Percentiles rank a stretch among this genome's conserved stretches.
phyloP scores from a whole-genome alignment of 2,329 filamentous ascomycete genomes.

The Zymoseptoria passerinii region DNA sequence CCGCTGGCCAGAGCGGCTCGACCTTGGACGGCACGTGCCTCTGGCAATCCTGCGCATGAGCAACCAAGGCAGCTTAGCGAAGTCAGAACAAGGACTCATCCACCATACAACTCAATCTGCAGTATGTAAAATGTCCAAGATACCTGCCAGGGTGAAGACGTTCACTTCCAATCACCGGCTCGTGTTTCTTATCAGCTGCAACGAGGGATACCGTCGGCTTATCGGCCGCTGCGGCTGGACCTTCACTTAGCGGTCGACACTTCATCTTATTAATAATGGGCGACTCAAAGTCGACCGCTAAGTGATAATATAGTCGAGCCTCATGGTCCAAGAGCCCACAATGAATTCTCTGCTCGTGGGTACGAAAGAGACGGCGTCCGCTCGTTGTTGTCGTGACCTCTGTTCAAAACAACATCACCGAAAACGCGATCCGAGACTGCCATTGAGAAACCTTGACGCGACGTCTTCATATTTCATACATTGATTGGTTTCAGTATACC shows the following conservation, averaged over 20 bases:
- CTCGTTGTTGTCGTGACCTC: neutral
- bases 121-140: too few species aligned
- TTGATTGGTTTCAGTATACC: neutral
- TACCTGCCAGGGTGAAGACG: too few species aligned
- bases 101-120: too few species aligned
- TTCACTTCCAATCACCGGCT: neutral
- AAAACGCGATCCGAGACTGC: neutral
- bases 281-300: neutral
- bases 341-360: neutral
- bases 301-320: neutral
- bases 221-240: neutral
- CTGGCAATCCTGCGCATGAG: too few species aligned
- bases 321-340: neutral
- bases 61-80: too few species aligned
- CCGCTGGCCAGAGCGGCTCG: too few species aligned
- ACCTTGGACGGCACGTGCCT: too few species aligned
- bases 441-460: neutral
- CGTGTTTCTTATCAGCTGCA: neutral
- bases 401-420: neutral
- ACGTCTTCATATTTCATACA: neutral
- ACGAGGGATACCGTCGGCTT: neutral
- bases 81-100: too few species aligned
- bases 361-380: neutral
- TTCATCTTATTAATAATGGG: neutral
- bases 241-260: neutral